Conservation (phyloP, 2,329 filamentous ascomycete species). For the Pleochaeta shiraiana region DNA sequence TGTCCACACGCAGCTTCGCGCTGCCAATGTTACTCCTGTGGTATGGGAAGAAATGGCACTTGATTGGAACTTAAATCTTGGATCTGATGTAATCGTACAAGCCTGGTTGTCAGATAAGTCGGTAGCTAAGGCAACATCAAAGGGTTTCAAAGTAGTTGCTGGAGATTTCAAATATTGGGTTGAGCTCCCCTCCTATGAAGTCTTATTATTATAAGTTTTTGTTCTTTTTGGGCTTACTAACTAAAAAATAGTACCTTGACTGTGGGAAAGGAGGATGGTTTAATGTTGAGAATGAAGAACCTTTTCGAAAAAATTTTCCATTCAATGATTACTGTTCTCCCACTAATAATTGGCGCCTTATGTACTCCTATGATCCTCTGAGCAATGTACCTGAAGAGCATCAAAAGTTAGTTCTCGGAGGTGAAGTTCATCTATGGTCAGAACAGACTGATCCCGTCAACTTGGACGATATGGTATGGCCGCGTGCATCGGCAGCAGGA, state of each 20-base stretch:
- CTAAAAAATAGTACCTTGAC: constrained; percentile 43
- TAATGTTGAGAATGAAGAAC: constrained; percentile 37
- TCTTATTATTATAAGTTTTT: too few species aligned
- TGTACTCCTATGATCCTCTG: constrained; percentile 63
- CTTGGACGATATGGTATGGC: constrained; percentile 59
- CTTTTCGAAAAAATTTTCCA: constrained; percentile 34
- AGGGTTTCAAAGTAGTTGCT: constrained; percentile 49
- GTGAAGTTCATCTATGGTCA: constrained; percentile 63
- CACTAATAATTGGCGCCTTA: constrained; percentile 57
- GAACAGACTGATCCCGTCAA: constrained; percentile 62
- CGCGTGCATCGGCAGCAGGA: constrained; percentile 47
- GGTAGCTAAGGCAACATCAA: constrained; percentile 34
- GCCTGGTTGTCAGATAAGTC: constrained; percentile 46
- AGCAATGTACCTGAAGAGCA: constrained; percentile 36
- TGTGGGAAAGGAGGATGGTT: constrained; percentile 66
- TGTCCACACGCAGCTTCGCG: constrained; percentile 41
- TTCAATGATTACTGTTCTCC: constrained; percentile 68
- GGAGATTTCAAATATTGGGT: constrained; percentile 50
- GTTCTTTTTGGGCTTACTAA: too few species aligned
- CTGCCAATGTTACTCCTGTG: constrained; percentile 44
- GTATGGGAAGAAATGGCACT: constrained; percentile 80
- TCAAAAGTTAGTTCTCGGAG: constrained; percentile 51
- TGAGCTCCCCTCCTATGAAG: too few species aligned
- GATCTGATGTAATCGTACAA: constrained; percentile 52
- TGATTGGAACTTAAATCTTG: constrained; percentile 55